Base-by-base conservation (phyloP, 495 filamentous ascomycete genomes). In the Xylaria flabelliformis region DNA sequence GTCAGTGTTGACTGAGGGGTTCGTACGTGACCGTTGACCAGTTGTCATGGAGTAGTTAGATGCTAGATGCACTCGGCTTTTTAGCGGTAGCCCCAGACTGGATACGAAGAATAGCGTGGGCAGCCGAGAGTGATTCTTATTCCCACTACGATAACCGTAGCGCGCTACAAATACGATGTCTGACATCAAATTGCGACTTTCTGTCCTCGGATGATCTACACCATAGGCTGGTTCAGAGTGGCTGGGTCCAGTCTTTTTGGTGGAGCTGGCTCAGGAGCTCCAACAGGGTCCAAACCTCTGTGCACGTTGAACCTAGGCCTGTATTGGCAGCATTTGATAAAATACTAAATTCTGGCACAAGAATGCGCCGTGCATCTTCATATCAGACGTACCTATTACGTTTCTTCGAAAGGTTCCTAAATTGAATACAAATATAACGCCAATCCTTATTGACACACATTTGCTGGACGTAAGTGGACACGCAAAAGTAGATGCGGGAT, bases 121-220 rank as follows among this genome's bases (percentile, higher is more conserved):
- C 58, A 64, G 42, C 51, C n/a, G n/a, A n/a, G n/a, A n/a, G n/a
- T n/a, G 29, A 24, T 19, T 44, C 64, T 17, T 51, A n/a, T 53
- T 15, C 29, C 64, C 64, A 67, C 63, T 46, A 50, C 17, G 46
- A 46, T 29, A 39, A 41, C 42, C 44, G 64, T 67, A 67, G 41
- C 39, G 46, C 64, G 32, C 32, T 55, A 41, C 50, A 36, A 44
- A 67, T 67, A 67, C 65, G 65, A 67, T 56, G 50, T 55, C 65
- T 42, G 21, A 56, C 50, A 67, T 67, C 65, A 44, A 44, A 67
- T 67, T 56, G 65, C 32, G 65, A 67, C 50, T 41, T 29, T 56
- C 42, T 44, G n/a, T 67, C 50, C 44, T 36, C 34, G 65, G 50
- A 44, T 50, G 65, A 67, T 67, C 65, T 67, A 44, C 64, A 48